Evolutionary conservation across 2,329 filamentous ascomycete species (phyloP).

Genomic region (Apiospora kogelbergensis): DNA sequence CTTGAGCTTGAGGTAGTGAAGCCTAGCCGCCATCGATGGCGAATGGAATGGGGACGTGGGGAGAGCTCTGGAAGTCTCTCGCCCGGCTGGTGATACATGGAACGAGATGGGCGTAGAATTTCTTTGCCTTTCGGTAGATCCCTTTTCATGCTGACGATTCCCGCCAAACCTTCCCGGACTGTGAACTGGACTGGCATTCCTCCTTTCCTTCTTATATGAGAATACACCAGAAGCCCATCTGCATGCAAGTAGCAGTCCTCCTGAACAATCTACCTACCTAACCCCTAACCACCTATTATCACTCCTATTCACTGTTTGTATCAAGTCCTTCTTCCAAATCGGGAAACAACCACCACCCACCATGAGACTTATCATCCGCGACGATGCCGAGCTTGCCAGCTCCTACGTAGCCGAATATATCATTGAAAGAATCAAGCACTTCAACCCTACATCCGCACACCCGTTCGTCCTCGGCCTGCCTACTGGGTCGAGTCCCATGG

Average conservation of each 20-base stretch:
- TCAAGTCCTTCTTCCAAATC: not conserved
- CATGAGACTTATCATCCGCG: conserved; percentile 83
- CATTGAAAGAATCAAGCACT: conserved; percentile 77
- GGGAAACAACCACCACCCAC: conserved; percentile 21
- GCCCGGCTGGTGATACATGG: not conserved
- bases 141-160: conserved; percentile 7
- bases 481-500: conserved; percentile 78
- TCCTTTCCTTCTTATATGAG: conserved; percentile 10
- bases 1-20: not conserved
- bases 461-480: conserved; percentile 83
- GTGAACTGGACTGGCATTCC: conserved; percentile 10
- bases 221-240: conserved; percentile 15
- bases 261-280: not conserved
- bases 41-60: not conserved
- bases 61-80: not conserved
- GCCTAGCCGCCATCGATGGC: not conserved
- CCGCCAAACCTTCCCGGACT: conserved; percentile 11
- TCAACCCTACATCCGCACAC: conserved; percentile 67
- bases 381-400: conserved; percentile 67
- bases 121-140: conserved; percentile 6
- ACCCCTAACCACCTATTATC: conserved; percentile 7
- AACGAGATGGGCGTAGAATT: conserved; percentile 1
- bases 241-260: not conserved
- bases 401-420: conserved; percentile 81
- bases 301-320: not conserved